A percentile compares a stretch with the other conserved stretches of the same genome.
Conservation (phyloP, 2,329 filamentous ascomycete genomes). For the Calonectria ilicicola region DNA sequence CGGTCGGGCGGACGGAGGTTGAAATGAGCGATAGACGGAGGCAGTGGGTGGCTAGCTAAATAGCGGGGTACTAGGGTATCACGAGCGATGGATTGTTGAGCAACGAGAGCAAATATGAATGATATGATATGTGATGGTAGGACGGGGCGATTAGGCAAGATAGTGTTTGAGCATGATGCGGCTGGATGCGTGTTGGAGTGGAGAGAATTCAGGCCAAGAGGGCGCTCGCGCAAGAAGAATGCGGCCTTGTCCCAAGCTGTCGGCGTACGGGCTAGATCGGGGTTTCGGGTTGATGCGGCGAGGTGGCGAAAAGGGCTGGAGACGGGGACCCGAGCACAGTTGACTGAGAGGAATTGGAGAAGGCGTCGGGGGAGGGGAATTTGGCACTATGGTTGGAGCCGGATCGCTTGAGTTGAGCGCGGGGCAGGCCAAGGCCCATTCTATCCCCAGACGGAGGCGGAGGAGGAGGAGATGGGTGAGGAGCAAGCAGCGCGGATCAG, state of each 20-base stretch:
- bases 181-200: not conserved
- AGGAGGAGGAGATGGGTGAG: not conserved
- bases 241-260: conserved; percentile 3
- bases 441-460: conserved; percentile 1
- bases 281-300: conserved; percentile 35
- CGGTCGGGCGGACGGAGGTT: conserved; percentile 7
- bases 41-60: not conserved
- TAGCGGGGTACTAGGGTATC: conserved; percentile 2
- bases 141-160: not conserved
- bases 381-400: not conserved
- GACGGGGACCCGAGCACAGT: conserved; percentile 18
- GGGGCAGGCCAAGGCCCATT: conserved; percentile 14
- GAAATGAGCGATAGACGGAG: not conserved
- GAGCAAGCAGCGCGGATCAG: not conserved
- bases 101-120: not conserved
- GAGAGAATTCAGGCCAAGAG: not conserved
- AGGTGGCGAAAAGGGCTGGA: conserved; percentile 28
- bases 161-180: not conserved
- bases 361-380: conserved; percentile 10
- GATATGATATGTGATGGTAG: not conserved
- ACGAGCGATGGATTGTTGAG: not conserved
- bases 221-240: not conserved
- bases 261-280: conserved; percentile 33
- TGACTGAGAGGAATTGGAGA: conserved; percentile 4
- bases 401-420: conserved; percentile 3